Evolutionary conservation across 805 yeast species (phyloP).

Genomic region (Yarrowia phangngaensis): DNA sequence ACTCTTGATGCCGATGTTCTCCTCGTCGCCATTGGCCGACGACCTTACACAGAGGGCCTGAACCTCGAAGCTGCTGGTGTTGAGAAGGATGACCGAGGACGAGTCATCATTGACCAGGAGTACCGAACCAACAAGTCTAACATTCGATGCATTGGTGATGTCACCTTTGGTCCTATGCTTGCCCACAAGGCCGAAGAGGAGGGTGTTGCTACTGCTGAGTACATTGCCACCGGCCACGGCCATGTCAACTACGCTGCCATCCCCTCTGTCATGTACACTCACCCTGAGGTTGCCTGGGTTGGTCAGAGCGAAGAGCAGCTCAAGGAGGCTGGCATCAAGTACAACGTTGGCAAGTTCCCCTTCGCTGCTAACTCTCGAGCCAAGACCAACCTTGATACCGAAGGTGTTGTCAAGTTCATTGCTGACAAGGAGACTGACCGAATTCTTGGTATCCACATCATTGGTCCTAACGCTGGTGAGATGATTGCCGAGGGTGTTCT

Average conservation of each 20-base stretch:
- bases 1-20: conserved; percentile 84
- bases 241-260: conserved; percentile 97
- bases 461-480: conserved; percentile 99
- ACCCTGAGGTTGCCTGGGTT: conserved; percentile 99
- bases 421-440: conserved; percentile 98
- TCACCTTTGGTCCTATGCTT: conserved; percentile 97
- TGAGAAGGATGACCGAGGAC: conserved; percentile 87
- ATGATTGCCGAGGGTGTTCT: conserved; percentile 98
- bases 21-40: conserved; percentile 97
- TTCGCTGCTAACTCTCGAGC: conserved; percentile 99
- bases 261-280: conserved; percentile 98
- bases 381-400: conserved; percentile 94
- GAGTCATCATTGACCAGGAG: conserved; percentile 90
- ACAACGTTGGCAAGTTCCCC: conserved; percentile 96
- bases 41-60: conserved; percentile 90
- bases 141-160: conserved; percentile 97
- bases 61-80: conserved; percentile 84
- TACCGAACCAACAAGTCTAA: conserved; percentile 88
- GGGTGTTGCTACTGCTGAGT: conserved; percentile 98
- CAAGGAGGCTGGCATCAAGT: conserved; percentile 85
- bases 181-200: conserved; percentile 99
- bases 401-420: conserved; percentile 92
- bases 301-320: conserved; percentile 94
- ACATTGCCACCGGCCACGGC: conserved; percentile 88
- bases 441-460: conserved; percentile 91